These are phyloP conservation scores for Cyathus striatus DNA, from an alignment of 768 basidiomycete species.

Conservation along the genomic window DNA sequence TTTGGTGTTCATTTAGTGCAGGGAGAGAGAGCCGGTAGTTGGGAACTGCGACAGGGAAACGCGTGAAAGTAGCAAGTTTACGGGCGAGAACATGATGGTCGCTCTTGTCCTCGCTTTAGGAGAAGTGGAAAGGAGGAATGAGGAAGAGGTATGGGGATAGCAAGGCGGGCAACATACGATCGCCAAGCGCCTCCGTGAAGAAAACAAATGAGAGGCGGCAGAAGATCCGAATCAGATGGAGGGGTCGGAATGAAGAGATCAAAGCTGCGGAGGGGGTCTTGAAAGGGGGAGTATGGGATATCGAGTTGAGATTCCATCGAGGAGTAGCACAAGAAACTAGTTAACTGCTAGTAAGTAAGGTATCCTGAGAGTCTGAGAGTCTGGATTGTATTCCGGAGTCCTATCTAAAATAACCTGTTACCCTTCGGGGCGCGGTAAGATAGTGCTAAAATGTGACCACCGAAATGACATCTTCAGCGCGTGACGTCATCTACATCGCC, in stretches of 20 bases:
- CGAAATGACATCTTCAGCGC: slow-evolving; percentile 4
- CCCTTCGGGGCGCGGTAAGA: background rate
- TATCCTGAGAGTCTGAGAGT: too few relatives aligned
- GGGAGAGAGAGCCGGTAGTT: slow-evolving; percentile 82
- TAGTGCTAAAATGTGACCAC: background rate
- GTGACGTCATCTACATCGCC: slow-evolving; percentile 12
- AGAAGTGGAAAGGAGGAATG: slow-evolving; percentile 3
- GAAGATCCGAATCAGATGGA: slow-evolving; percentile 1
- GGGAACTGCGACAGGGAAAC: slow-evolving; percentile 51
- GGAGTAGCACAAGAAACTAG: background rate
- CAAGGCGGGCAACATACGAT: slow-evolving; percentile 39
- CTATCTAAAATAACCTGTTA: background rate
- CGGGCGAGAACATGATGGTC: slow-evolving; percentile 52
- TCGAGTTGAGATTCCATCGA: slow-evolving; percentile 20
- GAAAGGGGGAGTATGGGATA: slow-evolving; percentile 31
- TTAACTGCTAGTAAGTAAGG: too few relatives aligned
- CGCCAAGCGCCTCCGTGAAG: slow-evolving; percentile 86
- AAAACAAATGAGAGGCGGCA: slow-evolving; percentile 55
- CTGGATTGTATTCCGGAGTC: background rate
- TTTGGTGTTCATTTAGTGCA: slow-evolving; percentile 29
- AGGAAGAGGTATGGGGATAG: slow-evolving; percentile 2
- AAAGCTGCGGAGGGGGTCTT: slow-evolving; percentile 38
- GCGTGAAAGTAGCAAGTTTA: slow-evolving; percentile 36
- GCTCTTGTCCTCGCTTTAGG: slow-evolving; percentile 72
- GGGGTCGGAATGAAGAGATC: slow-evolving; percentile 49